Conservation (phyloP, 1,139 yeast genomes). For the Diutina rugosa region DNA sequence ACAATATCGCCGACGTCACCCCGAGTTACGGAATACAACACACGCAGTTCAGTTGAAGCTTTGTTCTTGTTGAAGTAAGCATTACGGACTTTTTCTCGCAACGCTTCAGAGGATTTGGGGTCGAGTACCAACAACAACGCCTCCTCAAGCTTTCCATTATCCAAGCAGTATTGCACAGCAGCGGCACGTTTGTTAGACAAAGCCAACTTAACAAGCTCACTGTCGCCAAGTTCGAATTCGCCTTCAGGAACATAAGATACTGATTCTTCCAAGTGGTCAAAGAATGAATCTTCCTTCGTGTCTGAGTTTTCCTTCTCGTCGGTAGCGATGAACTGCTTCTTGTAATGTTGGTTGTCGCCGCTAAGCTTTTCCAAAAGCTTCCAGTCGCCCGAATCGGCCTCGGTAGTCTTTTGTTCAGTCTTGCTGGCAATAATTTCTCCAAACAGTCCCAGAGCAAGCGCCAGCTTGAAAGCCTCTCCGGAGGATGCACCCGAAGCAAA, state of each 20-base stretch:
- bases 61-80: constrained; percentile 52
- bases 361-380: constrained; percentile 42
- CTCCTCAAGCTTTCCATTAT: constrained; percentile 53
- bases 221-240: constrained; percentile 21
- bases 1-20: constrained; percentile 62
- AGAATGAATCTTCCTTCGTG: constrained; percentile 33
- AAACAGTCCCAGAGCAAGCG: constrained; percentile 46
- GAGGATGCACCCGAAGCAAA: constrained; percentile 24
- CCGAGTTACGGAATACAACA: constrained; percentile 53
- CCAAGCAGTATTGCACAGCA: constrained; percentile 61
- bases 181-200: constrained; percentile 49
- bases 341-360: constrained; percentile 29
- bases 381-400: constrained; percentile 65
- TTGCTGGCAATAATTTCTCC: constrained; percentile 41
- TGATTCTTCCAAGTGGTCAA: constrained; percentile 25
- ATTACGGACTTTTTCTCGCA: constrained; percentile 51
- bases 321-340: constrained; percentile 16
- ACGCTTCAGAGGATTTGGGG: constrained; percentile 18
- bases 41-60: constrained; percentile 51
- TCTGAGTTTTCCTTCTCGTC: constrained; percentile 11
- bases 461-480: constrained; percentile 20
- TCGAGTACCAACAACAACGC: constrained; percentile 75
- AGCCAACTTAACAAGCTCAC: constrained; percentile 41
- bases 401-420: constrained; percentile 22
- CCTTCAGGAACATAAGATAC: constrained; percentile 29